Base-by-base conservation (phyloP, 23 red algal species). In the Gracilaria domingensis region DNA sequence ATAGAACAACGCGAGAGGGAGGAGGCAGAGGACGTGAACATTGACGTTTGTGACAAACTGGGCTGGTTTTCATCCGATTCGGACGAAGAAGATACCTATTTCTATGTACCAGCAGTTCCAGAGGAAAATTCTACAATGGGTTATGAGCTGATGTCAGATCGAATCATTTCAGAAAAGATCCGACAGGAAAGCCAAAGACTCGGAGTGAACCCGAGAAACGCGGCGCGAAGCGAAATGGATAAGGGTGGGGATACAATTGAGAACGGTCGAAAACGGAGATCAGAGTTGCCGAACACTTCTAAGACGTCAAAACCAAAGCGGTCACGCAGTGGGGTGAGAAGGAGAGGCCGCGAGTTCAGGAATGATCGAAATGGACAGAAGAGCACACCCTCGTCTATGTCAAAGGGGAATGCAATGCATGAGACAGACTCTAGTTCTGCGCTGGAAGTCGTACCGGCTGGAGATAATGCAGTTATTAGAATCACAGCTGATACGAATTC, bases 41-140 rank as follows among this genome's bases (percentile, higher is more conserved):
- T 95, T 13, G 80, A 70, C 33, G 66, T 59, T 18, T 44, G 62
- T 54, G 55, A 72, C n/a, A 48, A 85, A 39, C 30, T 61, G 49
- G 55, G 45, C 24, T 94, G 92, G 82, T 94, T 94, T 81, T 81
- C 71, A 6, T 82, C 76, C 18, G 92, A 94, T 30, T 86, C 81
- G 13, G 92, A 94, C 25, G 82, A 94, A 38, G 83, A 75, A 59
- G 92, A 87, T 77, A 77, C 64, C 12, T 84, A 84, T 24, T 92
- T 92, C 56, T 92, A 83, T 38, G 78, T 92, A 7, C 89, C 89
- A 30, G 89, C 80, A 21, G 80, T 83, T 23, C 89, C 89, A n/a
- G 55, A 35, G 24, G 33, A 26, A 21, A 47, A 55, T 84, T 56
- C 45, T 35, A 79, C 50, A 24, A 25, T 25, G 0, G 53, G 53